phyloP scores from a whole-genome alignment of 176 grass and related monocot genomes.

The Oropetium thomaeum region DNA sequence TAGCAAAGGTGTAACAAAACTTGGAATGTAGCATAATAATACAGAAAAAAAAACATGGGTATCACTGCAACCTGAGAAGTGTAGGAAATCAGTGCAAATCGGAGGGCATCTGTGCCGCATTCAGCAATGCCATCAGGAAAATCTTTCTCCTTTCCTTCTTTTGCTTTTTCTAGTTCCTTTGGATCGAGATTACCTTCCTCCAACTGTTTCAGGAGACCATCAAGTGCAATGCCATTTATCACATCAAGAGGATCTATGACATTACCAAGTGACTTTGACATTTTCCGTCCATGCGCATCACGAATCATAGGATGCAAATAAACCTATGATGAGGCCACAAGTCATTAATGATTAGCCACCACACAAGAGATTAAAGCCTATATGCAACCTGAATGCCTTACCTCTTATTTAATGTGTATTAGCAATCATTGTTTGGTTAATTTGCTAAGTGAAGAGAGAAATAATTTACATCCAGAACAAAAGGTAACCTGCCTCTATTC shows the following conservation, averaged over 20 bases:
- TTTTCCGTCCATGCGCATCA: slow-evolving; percentile 82
- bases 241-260: slow-evolving; percentile 86
- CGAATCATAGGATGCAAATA: slow-evolving; percentile 94
- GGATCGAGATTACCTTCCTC: slow-evolving; percentile 85
- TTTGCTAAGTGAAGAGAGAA: background rate
- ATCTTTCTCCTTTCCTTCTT: slow-evolving; percentile 71
- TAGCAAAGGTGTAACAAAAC: slow-evolving; percentile 1
- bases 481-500: background rate
- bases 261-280: slow-evolving; percentile 88
- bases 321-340: slow-evolving; percentile 38
- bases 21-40: slow-evolving; percentile 14
- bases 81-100: slow-evolving; percentile 81
- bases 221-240: slow-evolving; percentile 71
- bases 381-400: background rate
- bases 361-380: background rate
- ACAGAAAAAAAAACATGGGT: background rate
- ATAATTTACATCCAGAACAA: background rate
- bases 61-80: slow-evolving; percentile 62
- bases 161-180: slow-evolving; percentile 60
- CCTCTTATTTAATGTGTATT: background rate
- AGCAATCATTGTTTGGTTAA: background rate
- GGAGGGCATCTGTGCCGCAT: slow-evolving; percentile 86
- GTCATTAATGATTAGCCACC: background rate
- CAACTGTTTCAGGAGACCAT: slow-evolving; percentile 67
- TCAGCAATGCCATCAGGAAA: slow-evolving; percentile 89